Conservation (phyloP, 1,284 basidiomycete species). For the Cutaneotrichosporon arboriforme region DNA sequence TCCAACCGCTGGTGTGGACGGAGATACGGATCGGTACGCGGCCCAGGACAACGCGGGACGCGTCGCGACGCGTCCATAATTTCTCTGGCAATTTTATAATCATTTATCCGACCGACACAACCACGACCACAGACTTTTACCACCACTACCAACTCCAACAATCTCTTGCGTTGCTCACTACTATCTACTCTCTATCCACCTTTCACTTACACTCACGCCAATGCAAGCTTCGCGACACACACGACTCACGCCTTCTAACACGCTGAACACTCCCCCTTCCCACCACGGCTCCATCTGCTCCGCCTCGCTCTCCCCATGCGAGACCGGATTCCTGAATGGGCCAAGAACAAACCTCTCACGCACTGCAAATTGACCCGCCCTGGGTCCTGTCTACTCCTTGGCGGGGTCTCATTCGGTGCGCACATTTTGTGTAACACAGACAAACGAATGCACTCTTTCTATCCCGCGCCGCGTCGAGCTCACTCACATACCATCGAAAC, state of each 20-base stretch:
- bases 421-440: conserved; percentile 6
- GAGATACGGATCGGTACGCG: no score
- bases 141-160: no score
- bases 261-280: neutral
- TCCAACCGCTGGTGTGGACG: no score
- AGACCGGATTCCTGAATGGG: conserved; percentile 44
- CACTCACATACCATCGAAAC: neutral
- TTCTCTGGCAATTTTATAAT: no score
- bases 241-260: no score
- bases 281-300: conserved; percentile 41
- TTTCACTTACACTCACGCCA: no score
- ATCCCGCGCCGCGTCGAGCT: neutral
- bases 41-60: no score
- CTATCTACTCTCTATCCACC: no score
- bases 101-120: no score
- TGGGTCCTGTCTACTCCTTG: conserved; percentile 16
- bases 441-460: conserved; percentile 2
- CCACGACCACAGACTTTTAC: no score
- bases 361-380: conserved; percentile 21
- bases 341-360: conserved; percentile 27
- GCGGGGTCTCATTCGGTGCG: conserved; percentile 25
- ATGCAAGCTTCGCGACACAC: no score
- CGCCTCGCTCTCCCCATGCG: conserved; percentile 28
- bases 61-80: neutral
- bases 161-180: no score